Evolutionary conservation across 805 yeast species (phyloP), one percentile per base, ranked within the genome.

Genomic region (Saitoella complicata): DNA sequence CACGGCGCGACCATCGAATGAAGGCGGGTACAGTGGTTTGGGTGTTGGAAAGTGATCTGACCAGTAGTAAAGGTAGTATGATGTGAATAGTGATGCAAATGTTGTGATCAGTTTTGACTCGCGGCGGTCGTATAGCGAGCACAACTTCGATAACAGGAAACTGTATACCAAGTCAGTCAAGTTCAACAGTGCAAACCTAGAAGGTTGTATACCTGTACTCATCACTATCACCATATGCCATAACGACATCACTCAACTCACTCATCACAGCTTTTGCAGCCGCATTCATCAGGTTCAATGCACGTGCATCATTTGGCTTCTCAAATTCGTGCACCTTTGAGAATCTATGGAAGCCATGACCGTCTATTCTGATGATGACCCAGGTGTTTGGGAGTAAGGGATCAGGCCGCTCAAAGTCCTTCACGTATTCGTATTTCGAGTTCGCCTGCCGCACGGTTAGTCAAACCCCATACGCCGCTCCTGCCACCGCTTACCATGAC

Each of bases 181-280:
- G 37, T 10, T 34, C 11, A 34, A 11, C 11, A 10, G n/a, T 10
- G n/a, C 11, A 21, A 21, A 21, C 21, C 21, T 21, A 21, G 21
- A 21, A 21, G 4, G 21, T 21, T 21, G 21, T 9, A 12, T 41
- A 41, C 43, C 43, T 41, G 58, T 81, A 91, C 63, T 91, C 98
- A 60, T 91, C 98, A 36, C 94, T 80, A 55, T 91, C 97, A 0
- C 98, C 98, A 58, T 80, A 91, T 0, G 95, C 94, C 58, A 87
- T 51, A 7, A 78, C 55, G 0, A 84, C 70, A 50, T 91, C 97
- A 6, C 80, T 73, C 37, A 84, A 73, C 36, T 71, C 68, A 32
- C 69, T 60, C 66, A 82, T 71, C 7, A 86, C 70, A 41, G 72
- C 70, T 48, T 58, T 53, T 0, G 97, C 97, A 3, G 94, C 76